Evolutionary conservation across 352 stramenopile species (phyloP).

Genomic region (Globisporangium cederbergense): DNA sequence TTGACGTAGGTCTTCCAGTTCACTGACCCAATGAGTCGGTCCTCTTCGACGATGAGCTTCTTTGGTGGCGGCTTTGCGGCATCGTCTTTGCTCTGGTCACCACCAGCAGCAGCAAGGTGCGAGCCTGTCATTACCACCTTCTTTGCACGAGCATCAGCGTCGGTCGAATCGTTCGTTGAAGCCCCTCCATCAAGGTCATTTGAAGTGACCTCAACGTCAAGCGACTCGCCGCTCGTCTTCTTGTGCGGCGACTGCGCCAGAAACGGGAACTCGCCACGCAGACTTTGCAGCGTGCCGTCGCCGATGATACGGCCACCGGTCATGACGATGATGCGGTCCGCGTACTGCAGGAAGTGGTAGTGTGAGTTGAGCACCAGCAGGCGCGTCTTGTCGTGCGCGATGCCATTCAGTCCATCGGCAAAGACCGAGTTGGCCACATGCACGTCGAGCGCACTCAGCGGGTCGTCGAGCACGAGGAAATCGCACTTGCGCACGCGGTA

Average conservation of each 20-base stretch:
- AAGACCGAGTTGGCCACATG: constrained; percentile 46
- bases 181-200: not conserved
- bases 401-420: constrained; percentile 24
- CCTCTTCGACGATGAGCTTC: constrained; percentile 39
- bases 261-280: constrained; percentile 26
- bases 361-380: constrained; percentile 42
- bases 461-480: constrained; percentile 67
- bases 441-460: constrained; percentile 56
- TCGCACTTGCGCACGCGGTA: constrained; percentile 48
- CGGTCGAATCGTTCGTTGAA: not conserved
- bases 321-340: constrained; percentile 38
- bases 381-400: constrained; percentile 30
- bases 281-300: constrained; percentile 25
- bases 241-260: constrained; percentile 19
- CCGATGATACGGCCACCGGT: constrained; percentile 29
- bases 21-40: constrained; percentile 38
- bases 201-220: not conserved
- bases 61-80: constrained; percentile 16
- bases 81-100: not conserved
- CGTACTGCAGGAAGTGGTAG: constrained; percentile 39
- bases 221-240: not conserved
- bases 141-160: not conserved
- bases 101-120: not conserved
- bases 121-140: not conserved
- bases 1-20: constrained; percentile 41